These are phyloP conservation scores for Pleurotus eryngii DNA, from an alignment of 768 basidiomycete species.

Conservation along the genomic window DNA sequence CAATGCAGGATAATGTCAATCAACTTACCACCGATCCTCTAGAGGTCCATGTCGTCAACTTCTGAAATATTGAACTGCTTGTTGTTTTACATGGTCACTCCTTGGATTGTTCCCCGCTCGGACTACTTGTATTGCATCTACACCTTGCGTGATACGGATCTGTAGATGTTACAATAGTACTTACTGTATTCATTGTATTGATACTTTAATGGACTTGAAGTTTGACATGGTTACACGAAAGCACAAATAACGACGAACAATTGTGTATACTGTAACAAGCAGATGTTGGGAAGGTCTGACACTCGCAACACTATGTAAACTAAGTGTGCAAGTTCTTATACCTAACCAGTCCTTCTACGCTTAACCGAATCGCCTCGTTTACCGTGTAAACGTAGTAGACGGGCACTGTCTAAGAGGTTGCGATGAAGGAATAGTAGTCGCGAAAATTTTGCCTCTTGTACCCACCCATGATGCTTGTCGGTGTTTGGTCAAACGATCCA, in stretches of 20 bases:
- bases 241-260: too few species aligned
- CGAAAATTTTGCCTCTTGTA: background rate
- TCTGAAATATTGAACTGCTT: background rate
- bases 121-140: too few species aligned
- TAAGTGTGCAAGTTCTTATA: slow-evolving; percentile 15
- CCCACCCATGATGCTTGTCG: background rate
- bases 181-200: too few species aligned
- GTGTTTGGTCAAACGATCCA: background rate
- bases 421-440: background rate
- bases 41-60: background rate
- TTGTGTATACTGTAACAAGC: background rate
- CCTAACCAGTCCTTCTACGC: slow-evolving; percentile 14
- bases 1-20: background rate
- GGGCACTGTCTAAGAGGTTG: slow-evolving; percentile 20
- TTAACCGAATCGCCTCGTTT: slow-evolving; percentile 19
- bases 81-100: background rate
- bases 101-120: too few species aligned
- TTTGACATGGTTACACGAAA: too few species aligned
- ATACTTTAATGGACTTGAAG: too few species aligned
- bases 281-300: slow-evolving; percentile 27
- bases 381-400: slow-evolving; percentile 10
- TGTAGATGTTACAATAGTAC: too few species aligned
- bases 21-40: background rate
- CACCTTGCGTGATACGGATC: too few species aligned
- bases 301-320: slow-evolving; percentile 20